These are phyloP conservation scores for Diplotaxis tenuifolia DNA, from an alignment of 345 rosid genomes.

Conservation along the genomic window DNA sequence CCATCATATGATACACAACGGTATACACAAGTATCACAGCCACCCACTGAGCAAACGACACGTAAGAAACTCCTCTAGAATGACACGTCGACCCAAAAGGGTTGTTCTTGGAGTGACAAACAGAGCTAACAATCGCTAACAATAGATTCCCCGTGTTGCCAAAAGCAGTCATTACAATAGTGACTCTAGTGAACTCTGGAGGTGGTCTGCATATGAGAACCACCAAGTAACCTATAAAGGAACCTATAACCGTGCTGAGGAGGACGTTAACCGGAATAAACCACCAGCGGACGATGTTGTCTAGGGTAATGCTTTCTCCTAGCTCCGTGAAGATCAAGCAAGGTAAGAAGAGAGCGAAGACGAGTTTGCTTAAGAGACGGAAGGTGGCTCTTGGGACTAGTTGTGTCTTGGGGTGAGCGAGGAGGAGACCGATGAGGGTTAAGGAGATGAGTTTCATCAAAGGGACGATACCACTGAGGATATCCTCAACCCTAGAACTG, in stretches of 20 bases:
- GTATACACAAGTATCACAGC: conserved; percentile 96
- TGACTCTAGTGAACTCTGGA: conserved; percentile 70
- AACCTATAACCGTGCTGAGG: conserved; percentile 61
- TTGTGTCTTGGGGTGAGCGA: conserved; percentile 66
- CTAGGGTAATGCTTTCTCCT: conserved; percentile 68
- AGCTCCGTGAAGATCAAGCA: conserved; percentile 87
- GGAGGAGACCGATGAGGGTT: conserved; percentile 69
- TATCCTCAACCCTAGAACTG: conserved; percentile 41
- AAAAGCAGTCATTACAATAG: conserved; percentile 85
- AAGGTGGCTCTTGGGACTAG: conserved; percentile 72
- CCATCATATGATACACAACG: conserved; percentile 98
- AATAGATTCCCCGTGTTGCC: conserved; percentile 89
- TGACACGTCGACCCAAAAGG: conserved; percentile 74
- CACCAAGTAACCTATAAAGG: conserved; percentile 65
- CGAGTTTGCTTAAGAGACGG: conserved; percentile 85
- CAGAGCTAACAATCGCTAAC: conserved; percentile 78
- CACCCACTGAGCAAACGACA: conserved; percentile 87
- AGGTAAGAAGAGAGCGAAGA: conserved; percentile 85
- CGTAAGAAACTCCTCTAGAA: conserved; percentile 81
- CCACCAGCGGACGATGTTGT: conserved; percentile 70
- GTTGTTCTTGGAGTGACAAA: conserved; percentile 61
- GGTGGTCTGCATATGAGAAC: conserved; percentile 80
- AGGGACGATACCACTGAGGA: conserved; percentile 60
- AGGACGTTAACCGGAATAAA: conserved; percentile 87
- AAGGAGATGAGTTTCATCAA: conserved; percentile 75